Percentiles rank a stretch among this genome's conserved stretches.
phyloP scores from a whole-genome alignment of 1,284 basidiomycete species.

The Anthracocystis walkeri region DNA sequence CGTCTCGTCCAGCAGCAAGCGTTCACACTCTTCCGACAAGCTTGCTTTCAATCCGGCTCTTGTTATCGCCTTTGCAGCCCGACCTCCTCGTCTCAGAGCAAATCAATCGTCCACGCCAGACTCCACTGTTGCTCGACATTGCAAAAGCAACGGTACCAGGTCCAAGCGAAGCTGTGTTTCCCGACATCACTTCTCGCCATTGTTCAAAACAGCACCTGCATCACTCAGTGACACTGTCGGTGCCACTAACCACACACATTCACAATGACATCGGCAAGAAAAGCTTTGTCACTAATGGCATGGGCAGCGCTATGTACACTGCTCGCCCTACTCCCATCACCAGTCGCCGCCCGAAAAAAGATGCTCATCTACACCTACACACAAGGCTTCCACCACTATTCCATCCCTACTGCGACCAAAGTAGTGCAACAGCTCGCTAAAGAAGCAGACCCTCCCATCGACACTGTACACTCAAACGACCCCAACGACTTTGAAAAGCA shows the following conservation, averaged over 20 bases:
- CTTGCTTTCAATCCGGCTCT: neutral
- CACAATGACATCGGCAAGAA: conserved; percentile 17
- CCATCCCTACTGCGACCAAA: conserved; percentile 52
- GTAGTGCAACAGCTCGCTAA: conserved; percentile 50
- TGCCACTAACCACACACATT: neutral
- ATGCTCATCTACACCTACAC: conserved; percentile 57
- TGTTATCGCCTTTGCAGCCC: neutral
- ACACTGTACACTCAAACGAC: conserved; percentile 50
- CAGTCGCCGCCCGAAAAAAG: conserved; percentile 46
- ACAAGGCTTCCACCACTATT: conserved; percentile 56
- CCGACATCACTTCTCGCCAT: too few species aligned
- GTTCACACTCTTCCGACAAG: neutral
- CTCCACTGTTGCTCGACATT: too few species aligned
- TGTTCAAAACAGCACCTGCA: neutral
- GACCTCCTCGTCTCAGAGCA: neutral
- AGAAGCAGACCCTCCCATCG: conserved; percentile 34
- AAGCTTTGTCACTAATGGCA: conserved; percentile 10
- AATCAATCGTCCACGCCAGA: neutral
- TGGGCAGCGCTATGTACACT: conserved; percentile 16
- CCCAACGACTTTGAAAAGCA: conserved; percentile 48
- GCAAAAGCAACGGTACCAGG: too few species aligned
- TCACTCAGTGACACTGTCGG: neutral
- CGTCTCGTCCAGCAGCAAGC: neutral
- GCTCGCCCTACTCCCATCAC: conserved; percentile 19
- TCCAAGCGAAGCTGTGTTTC: too few species aligned